Evolutionary conservation across 2,329 filamentous ascomycete genomes (phyloP), one percentile per base, ranked within the genome.

Genomic region (Ophiobolus disseminans): DNA sequence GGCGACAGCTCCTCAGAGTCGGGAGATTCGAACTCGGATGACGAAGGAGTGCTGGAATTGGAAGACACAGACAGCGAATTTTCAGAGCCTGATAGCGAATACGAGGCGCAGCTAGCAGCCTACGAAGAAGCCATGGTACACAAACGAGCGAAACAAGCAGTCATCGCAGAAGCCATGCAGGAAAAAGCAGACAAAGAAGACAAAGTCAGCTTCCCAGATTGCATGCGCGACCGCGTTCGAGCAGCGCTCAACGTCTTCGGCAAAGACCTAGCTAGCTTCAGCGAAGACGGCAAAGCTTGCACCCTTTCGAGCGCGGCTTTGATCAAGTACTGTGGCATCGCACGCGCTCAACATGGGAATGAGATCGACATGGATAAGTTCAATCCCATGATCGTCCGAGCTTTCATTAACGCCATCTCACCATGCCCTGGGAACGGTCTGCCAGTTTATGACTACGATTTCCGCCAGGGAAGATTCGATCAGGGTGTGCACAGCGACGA

Each of bases 381-480:
- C 14, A 9, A n/a, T 2, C 16, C 40, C 3, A n/a, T 10, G 3
- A 43, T 43, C 21, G 23, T 43, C 7, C 14, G 32, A 5, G 40
- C 40, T 2, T 43, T 43, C 16, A 23, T 43, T 5, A 35, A 43
- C 6, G 22, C 40, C 21, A 26, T 36, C n/a, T 36, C 40, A 11
- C 40, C 40, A 19, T 13, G 3, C 10, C 28, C 21, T 14, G 14
- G 11, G 4, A 10, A 35, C 8, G 9, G 21, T 9, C 16, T 43
- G 10, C 40, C 40, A n/a, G 8, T n/a, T 11, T 22, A 43, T 19
- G 31, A 36, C 22, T 26, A 30, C 21, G n/a, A 21, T 19, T 42
- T 43, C 40, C 16, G 26, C 16, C 4, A 11, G 14, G 9, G 17
- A 9, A 36, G 21, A 20, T 7, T n/a, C 16, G 3, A 36, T 3